Evolutionary conservation across 768 basidiomycete genomes (phyloP), one percentile per base, ranked within the genome.

Genomic region (Tulasnella calospora): DNA sequence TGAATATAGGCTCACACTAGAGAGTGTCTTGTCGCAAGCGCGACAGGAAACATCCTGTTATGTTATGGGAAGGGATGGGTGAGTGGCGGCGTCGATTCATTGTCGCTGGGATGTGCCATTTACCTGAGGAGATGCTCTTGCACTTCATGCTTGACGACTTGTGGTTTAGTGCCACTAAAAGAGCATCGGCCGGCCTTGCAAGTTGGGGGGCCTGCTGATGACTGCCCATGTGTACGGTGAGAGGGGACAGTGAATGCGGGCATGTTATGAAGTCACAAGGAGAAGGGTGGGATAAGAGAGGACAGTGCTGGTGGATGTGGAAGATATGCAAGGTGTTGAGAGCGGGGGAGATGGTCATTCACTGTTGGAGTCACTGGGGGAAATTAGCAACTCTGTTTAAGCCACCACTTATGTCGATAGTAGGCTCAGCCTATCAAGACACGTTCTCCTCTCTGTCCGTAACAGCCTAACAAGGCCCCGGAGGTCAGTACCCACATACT

Each of bases 131-230:
- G n/a, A 46, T 72, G 71, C 27, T 72, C 71, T 19, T 72, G 38
- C 4, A 72, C 71, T 40, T 72, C 71, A 41, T 72, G 71, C 44
- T 40, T 40, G n/a, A 72, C 27, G n/a, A 41, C 71, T 27, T 72
- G 71, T n/a, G 71, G n/a, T 12, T 10, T 30, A n/a, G 71, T 27
- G 36, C 71, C 71, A 23, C 15, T 36, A 21, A 36, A 72, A 4
- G 36, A 15, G 36, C 71, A 72, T 46, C 44, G 10, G 38, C 38
- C 44, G 71, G 41, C 23, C 36, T 72, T 72, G 71, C 71, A 72
- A 27, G 38, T 72, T n/a, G 44, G 38, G 21, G 7, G 71, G 71
- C 21, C 61, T 7, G 3, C 10, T 12, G 61, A 10, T 12, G 61
- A 19, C 0, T 67, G 61, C 13, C 61, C 3, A 67, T 35, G 61